Evolutionary conservation across 768 basidiomycete species (phyloP), one percentile per base, ranked within the genome.

Genomic region (Chalciporus pseudorubinellus): DNA sequence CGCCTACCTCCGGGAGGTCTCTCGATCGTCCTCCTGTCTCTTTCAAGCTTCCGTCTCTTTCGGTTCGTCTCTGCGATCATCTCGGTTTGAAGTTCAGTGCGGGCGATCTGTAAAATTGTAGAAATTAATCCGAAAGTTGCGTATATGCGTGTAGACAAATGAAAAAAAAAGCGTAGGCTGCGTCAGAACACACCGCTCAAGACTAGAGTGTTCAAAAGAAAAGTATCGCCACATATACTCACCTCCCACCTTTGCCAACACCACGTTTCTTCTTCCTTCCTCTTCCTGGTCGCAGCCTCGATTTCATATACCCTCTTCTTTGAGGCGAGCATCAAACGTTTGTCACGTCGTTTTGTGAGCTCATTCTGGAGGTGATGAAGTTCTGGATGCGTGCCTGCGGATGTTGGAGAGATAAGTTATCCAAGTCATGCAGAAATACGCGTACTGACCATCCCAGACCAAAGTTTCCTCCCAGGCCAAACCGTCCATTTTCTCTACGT

Each of bases 181-280:
- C 31, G 34, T 33, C 33, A 26, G 26, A 26, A 26, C 26, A 9
- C 26, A 21, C 36, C 45, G 12, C 39, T 29, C 19, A 19, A 31
- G 6, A 36, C 29, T 8, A 3, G 8, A 18, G 31, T 7, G 14
- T 4, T 19, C 29, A 14, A 12, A n/a, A 31, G 13, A 28, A 19
- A n/a, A 21, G 46, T 34, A 44, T 43, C 31, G 47, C 21, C 31
- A 49, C 41, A 58, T 36, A 51, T 45, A 68, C 76, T 61, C 59
- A 91, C 92, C 74, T 85, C 85, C 95, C 95, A 98, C 80, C 86
- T 89, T 54, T 84, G 84, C 93, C 94, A 95, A 26, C 88, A 83
- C 12, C 81, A 81, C 29, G 80, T 73, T 55, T 93, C 91, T 48
- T 93, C 87, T 5, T 82, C 74, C 48, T 78, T 80, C 22, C 86